A percentile compares a stretch with the other conserved stretches of the same genome.
Conservation (phyloP, 129 eudicot genomes). For the Lactuca sativa region DNA sequence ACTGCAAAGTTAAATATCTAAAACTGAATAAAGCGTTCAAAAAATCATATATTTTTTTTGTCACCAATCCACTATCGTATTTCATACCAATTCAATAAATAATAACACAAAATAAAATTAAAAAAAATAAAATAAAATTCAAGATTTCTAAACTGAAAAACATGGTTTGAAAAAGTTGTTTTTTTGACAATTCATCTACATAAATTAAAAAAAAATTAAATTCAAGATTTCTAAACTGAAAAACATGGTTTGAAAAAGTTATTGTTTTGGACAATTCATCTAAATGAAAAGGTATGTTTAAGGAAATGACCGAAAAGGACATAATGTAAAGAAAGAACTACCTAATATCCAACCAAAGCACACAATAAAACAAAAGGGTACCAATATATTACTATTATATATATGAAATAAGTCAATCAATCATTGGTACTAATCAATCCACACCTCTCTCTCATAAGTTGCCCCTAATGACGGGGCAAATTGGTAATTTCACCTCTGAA, state of each 20-base stretch:
- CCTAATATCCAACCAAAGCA: conserved; percentile 16
- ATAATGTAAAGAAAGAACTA: conserved; percentile 3
- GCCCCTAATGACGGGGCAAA: not conserved
- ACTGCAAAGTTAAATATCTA: no score
- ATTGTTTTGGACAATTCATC: not conserved
- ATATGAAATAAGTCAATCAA: conserved; percentile 25
- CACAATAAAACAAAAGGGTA: not conserved
- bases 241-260: not conserved
- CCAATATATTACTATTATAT: conserved; percentile 2
- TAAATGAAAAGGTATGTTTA: not conserved
- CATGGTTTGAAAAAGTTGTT: not conserved
- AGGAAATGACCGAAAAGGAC: conserved; percentile 10
- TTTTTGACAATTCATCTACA: not conserved
- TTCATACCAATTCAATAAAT: no score
- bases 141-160: not conserved
- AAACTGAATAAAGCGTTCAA: no score
- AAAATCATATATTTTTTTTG: no score
- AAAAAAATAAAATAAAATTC: no score
- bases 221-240: not conserved
- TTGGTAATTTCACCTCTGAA: not conserved
- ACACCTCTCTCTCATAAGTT: conserved; percentile 19
- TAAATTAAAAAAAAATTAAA: no score
- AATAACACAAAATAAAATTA: not conserved
- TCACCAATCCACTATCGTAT: no score
- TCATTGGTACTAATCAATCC: conserved; percentile 34